Conservation (phyloP, 2,329 filamentous ascomycete species). For the Verticillium klebahnii region DNA sequence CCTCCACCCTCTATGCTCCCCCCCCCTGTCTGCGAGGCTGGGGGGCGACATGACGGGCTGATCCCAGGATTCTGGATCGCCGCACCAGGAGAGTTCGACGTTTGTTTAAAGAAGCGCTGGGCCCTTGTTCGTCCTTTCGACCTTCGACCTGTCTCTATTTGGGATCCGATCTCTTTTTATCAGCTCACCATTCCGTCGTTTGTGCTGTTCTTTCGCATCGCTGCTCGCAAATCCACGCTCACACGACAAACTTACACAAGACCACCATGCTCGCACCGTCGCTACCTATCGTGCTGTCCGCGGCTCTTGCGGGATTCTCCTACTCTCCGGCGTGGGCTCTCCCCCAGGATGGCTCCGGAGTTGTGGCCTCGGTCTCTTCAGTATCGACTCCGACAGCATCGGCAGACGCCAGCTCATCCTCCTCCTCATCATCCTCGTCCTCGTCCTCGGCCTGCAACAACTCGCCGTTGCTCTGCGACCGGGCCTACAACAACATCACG, state of each 20-base stretch:
- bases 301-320: neutral
- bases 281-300: neutral
- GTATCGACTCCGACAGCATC: neutral
- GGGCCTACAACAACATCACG: constrained; percentile 70
- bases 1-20: neutral
- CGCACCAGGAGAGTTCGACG: neutral
- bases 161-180: neutral
- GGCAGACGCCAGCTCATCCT: constrained; percentile 10
- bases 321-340: neutral
- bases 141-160: neutral
- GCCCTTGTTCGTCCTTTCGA: neutral
- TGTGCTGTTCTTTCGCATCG: neutral
- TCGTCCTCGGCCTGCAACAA: constrained; percentile 67
- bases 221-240: neutral
- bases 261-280: neutral
- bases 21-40: neutral
- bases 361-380: constrained; percentile 14
- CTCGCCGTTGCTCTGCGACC: constrained; percentile 67
- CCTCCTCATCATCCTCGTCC: constrained; percentile 14
- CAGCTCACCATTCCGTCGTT: neutral
- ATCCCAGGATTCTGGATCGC: neutral
- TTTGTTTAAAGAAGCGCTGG: neutral
- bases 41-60: neutral
- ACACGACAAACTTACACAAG: neutral
- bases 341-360: neutral